These are phyloP conservation scores for Phaeotremella skinneri DNA, from an alignment of 768 basidiomycete genomes.

Conservation along the genomic window DNA sequence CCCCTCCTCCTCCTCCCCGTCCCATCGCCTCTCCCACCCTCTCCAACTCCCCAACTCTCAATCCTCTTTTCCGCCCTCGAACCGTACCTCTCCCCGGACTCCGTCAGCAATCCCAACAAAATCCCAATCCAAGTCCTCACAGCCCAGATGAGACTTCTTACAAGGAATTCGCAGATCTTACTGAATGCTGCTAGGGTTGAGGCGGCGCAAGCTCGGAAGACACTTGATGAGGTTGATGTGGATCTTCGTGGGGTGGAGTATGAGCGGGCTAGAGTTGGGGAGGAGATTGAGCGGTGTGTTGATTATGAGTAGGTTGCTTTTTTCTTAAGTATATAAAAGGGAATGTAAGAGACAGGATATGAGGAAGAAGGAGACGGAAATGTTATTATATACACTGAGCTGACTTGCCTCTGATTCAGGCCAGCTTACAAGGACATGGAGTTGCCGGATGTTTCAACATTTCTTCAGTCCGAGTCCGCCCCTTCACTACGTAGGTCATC, in stretches of 20 bases:
- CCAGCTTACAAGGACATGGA: conserved; percentile 34
- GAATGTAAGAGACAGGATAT: too few relatives aligned
- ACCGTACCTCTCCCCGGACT: conserved; percentile 4
- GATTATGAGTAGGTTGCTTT: conserved; percentile 37
- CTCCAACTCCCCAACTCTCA: conserved; percentile 21
- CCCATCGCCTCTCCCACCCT: conserved; percentile 24
- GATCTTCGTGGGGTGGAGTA: conserved; percentile 33
- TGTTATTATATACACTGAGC: not conserved
- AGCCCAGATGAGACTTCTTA: conserved; percentile 31
- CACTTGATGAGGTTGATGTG: conserved; percentile 34
- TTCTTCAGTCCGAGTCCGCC: conserved; percentile 3
- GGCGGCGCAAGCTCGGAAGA: conserved; percentile 27
- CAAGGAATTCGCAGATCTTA: conserved; percentile 29
- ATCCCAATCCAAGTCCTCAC: conserved; percentile 23
- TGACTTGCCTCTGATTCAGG: conserved; percentile 15
- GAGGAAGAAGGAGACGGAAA: too few relatives aligned
- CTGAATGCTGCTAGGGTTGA: conserved; percentile 35
- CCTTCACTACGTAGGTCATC: conserved; percentile 29
- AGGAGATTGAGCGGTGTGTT: conserved; percentile 41
- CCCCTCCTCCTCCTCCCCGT: conserved; percentile 40
- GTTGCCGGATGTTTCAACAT: conserved; percentile 21
- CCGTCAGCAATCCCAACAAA: not conserved
- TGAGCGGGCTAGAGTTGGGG: conserved; percentile 34
- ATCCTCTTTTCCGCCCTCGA: conserved; percentile 24
- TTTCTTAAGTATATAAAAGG: too few relatives aligned